Conservation (phyloP, 2,329 filamentous ascomycete genomes). For the Pseudogymnoascus sp. region DNA sequence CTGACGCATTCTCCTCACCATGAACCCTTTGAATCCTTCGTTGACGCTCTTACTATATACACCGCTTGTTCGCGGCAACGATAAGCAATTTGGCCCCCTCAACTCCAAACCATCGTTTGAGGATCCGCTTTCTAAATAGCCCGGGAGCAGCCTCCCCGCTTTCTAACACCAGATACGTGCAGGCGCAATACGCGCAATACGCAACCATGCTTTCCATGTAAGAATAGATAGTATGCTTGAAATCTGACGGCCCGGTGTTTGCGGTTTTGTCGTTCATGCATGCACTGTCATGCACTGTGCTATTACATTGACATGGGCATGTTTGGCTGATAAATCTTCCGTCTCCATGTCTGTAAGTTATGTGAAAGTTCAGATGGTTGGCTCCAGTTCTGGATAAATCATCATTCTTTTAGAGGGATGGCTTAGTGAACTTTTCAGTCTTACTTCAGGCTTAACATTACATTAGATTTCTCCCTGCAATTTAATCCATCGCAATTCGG, state of each 20-base stretch:
- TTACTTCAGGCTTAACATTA: not conserved
- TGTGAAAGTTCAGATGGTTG: not conserved
- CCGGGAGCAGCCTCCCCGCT: not conserved
- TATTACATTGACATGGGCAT: not conserved
- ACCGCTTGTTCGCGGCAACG: not conserved
- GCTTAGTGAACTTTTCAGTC: not conserved
- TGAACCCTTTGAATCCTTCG: not conserved
- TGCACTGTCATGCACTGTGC: not conserved
- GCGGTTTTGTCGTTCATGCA: not conserved
- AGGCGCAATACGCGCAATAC: not conserved
- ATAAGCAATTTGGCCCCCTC: not conserved
- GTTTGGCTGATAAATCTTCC: not conserved
- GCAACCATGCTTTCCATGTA: not conserved
- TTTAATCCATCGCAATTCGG: not conserved
- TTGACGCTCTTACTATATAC: not conserved
- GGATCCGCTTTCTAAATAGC: too few species aligned
- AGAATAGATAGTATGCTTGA: not conserved
- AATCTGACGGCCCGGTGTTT: not conserved
- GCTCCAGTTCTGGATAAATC: not conserved
- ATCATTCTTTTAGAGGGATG: not conserved
- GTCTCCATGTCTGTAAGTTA: not conserved
- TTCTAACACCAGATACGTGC: not conserved
- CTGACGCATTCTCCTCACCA: not conserved
- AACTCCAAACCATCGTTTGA: too few species aligned
- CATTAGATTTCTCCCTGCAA: not conserved